Percentiles rank a stretch among this genome's conserved stretches.
Conservation (phyloP, 495 filamentous ascomycete genomes). For the Podospora conica region DNA sequence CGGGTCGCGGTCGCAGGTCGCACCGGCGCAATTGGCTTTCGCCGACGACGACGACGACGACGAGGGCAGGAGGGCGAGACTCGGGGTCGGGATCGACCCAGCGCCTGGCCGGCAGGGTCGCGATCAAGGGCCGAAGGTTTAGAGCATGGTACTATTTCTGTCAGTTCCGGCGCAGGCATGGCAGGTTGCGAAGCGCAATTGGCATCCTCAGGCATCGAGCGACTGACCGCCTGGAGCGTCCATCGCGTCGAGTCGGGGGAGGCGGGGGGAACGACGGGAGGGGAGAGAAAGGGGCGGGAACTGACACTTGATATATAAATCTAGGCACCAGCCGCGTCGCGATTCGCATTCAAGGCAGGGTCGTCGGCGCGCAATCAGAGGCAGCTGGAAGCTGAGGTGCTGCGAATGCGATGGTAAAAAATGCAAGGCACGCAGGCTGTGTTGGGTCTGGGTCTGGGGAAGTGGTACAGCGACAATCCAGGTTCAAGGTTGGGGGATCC, state of each 20-base stretch:
- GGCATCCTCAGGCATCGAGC: constrained; percentile 30
- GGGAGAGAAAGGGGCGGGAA: not conserved
- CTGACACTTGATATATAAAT: constrained; percentile 25
- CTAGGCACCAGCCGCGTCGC: not conserved
- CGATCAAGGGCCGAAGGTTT: constrained; percentile 26
- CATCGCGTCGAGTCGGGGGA: not conserved
- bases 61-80: not conserved
- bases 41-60: not conserved
- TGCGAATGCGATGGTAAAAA: constrained; percentile 22
- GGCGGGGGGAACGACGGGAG: constrained; percentile 11
- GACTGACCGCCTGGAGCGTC: constrained; percentile 20
- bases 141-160: constrained; percentile 40
- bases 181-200: constrained; percentile 17
- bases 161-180: constrained; percentile 28
- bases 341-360: constrained; percentile 7
- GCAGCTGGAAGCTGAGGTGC: constrained; percentile 11
- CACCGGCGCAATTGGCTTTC: not conserved
- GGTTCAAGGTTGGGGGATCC: constrained; percentile 1
- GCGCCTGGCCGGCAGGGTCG: constrained; percentile 36
- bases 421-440: constrained; percentile 28
- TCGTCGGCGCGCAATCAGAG: constrained; percentile 12
- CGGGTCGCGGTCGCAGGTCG: not conserved
- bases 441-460: constrained; percentile 18
- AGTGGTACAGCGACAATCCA: constrained; percentile 1
- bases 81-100: constrained; percentile 20